Base-by-base conservation (phyloP, 1,139 yeast genomes). In the Candida glucosophila region DNA sequence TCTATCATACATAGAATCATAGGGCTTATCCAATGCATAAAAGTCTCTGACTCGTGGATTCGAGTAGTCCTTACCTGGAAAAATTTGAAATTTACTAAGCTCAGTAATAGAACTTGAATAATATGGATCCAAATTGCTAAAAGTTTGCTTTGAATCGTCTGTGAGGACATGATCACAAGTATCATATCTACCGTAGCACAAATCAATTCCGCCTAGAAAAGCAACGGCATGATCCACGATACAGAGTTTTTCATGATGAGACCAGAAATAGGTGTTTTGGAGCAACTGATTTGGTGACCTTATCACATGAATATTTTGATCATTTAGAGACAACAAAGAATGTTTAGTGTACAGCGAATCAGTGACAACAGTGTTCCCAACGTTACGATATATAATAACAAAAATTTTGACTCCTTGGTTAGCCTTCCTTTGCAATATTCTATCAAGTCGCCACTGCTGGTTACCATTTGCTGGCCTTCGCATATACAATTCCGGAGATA, bases 61-160 rank as follows among this genome's bases (percentile, higher is more conserved):
- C 0, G 97, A 86, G 50, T 92, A 92, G 52, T 92, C 99, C 46
- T 92, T 92, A 16, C 99, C 99, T 0, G 96, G 95, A 63, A 90
- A 90, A 2, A 73, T 67, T 48, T 86, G 95, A 40, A 69, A 74
- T 25, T 65, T 61, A 14, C 55, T 38, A 28, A 46, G 52, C 20
- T 58, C 61, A 18, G 60, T 66, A 1, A 52, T 38, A 3, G 55
- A 44, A 3, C 44, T 40, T 24, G 52, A 40, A 3, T 49, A 52
- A 5, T 56, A 51, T 1, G 40, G 40, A 12, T 45, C 46, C 27
- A 63, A 43, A 4, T 56, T 37, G 3, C 42, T 52, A 40, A 71
- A 72, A 17, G 62, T 59, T 20, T 55, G 39, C 2, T 53, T 52
- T 0, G 68, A 56, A 39, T 86, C 96, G 55, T 92, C 99, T 8